Conservation (phyloP, 345 rosid genomes). For the Pelargonium nanum region DNA sequence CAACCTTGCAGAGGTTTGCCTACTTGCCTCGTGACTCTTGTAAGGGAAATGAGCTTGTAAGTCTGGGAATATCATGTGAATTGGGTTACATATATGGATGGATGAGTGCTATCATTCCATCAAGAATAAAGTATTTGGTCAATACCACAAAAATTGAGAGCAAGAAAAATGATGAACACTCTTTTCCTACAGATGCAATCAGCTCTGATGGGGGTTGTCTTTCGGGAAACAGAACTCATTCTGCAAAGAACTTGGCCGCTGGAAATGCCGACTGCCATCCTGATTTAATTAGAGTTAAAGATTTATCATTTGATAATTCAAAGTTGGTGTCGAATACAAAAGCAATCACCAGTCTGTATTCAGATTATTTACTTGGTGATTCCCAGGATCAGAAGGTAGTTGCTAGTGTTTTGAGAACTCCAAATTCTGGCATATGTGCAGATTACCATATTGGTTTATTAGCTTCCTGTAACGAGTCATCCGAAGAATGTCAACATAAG, state of each 20-base stretch:
- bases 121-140: slow-evolving; percentile 10
- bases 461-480: slow-evolving; percentile 19
- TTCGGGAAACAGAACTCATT: slow-evolving; percentile 19
- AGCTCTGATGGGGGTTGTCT: slow-evolving; percentile 10
- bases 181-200: slow-evolving; percentile 11
- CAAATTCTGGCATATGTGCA: slow-evolving; percentile 22
- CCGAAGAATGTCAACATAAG: slow-evolving; percentile 12
- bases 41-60: slow-evolving; percentile 18
- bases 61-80: slow-evolving; percentile 22
- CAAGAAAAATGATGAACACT: slow-evolving; percentile 13
- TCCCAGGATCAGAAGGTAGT: slow-evolving; percentile 24
- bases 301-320: slow-evolving; percentile 11
- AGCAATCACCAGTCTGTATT: slow-evolving; percentile 23
- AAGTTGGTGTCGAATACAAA: slow-evolving; percentile 10
- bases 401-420: slow-evolving; percentile 13
- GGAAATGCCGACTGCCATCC: slow-evolving; percentile 15
- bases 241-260: slow-evolving; percentile 11
- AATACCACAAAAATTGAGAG: slow-evolving; percentile 17
- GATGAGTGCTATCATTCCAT: slow-evolving; percentile 40
- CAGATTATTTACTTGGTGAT: slow-evolving; percentile 29
- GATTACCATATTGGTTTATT: slow-evolving; percentile 25
- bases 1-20: slow-evolving; percentile 20
- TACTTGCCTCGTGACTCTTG: slow-evolving; percentile 13
- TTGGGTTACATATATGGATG: slow-evolving; percentile 27
- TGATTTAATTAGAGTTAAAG: slow-evolving; percentile 19